Percentiles rank a stretch among this genome's conserved stretches.
Conservation (phyloP, 2,329 filamentous ascomycete genomes). For the Ceratocystis huliohia region DNA sequence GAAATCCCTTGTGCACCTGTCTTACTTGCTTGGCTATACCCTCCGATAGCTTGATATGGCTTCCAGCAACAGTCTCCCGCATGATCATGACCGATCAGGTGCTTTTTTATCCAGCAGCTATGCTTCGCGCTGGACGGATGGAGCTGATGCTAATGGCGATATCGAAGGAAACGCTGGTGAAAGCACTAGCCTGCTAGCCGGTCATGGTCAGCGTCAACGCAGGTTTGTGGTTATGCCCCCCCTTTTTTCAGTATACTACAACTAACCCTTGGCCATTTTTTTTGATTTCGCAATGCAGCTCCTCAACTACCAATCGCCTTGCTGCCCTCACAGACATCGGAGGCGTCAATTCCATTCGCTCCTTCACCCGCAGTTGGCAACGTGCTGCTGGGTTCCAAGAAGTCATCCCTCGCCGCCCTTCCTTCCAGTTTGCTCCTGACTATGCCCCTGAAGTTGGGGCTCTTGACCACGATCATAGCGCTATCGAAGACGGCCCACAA, state of each 20-base stretch:
- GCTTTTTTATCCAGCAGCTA: conserved; percentile 19
- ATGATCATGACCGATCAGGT: conserved; percentile 12
- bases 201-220: conserved; percentile 13
- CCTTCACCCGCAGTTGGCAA: conserved; percentile 86
- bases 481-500: conserved; percentile 23
- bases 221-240: conserved; percentile 7
- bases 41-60: conserved; percentile 9
- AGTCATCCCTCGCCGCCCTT: conserved; percentile 65
- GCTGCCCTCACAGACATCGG: conserved; percentile 57
- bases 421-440: conserved; percentile 55
- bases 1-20: not conserved
- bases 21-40: not conserved
- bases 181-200: conserved; percentile 9
- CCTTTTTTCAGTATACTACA: not conserved
- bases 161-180: conserved; percentile 15
- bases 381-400: conserved; percentile 80
- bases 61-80: conserved; percentile 14
- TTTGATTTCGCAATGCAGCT: conserved; percentile 30
- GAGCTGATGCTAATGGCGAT: not conserved
- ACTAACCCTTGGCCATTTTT: not conserved
- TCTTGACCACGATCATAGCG: conserved; percentile 20
- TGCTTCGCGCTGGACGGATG: conserved; percentile 17
- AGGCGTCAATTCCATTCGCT: conserved; percentile 86
- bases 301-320: conserved; percentile 47
- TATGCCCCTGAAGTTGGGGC: conserved; percentile 33